Evolutionary conservation across 2,329 filamentous ascomycete genomes (phyloP).

Genomic region (Sporothrix curviconia): DNA sequence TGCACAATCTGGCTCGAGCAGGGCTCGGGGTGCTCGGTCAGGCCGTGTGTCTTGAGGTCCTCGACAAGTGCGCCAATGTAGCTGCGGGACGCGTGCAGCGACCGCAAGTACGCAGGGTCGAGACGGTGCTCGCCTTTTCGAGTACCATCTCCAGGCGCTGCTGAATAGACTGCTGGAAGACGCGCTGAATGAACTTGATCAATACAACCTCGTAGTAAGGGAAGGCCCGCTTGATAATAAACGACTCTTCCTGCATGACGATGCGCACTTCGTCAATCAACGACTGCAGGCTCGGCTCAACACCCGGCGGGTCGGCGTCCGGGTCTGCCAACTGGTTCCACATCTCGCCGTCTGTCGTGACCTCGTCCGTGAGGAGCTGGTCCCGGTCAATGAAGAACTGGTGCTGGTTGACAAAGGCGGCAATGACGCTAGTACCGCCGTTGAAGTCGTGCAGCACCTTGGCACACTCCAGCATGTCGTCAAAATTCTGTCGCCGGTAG

Average conservation of each 20-base stretch:
- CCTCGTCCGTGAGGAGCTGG: slow-evolving; percentile 82
- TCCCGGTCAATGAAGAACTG: slow-evolving; percentile 98
- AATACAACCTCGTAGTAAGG: slow-evolving; percentile 94
- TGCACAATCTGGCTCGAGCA: slow-evolving; percentile 77
- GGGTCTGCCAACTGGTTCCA: slow-evolving; percentile 95
- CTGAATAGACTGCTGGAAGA: slow-evolving; percentile 97
- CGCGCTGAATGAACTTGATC: slow-evolving; percentile 84
- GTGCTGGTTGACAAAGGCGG: slow-evolving; percentile 95
- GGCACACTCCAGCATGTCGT: slow-evolving; percentile 96
- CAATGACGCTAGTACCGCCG: slow-evolving; percentile 89
- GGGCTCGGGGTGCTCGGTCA: slow-evolving; percentile 91
- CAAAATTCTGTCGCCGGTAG: slow-evolving; percentile 89
- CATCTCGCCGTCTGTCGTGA: slow-evolving; percentile 64
- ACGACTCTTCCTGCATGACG: slow-evolving; percentile 93
- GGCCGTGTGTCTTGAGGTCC: slow-evolving; percentile 85
- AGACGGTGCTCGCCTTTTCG: slow-evolving; percentile 87
- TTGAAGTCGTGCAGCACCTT: slow-evolving; percentile 93
- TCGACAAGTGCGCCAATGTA: slow-evolving; percentile 86
- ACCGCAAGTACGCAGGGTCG: slow-evolving; percentile 83
- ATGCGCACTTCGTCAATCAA: slow-evolving; percentile 91
- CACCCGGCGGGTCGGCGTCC: slow-evolving; percentile 81
- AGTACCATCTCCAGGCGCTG: slow-evolving; percentile 92
- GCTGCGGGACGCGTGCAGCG: slow-evolving; percentile 79
- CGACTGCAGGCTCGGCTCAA: slow-evolving; percentile 87
- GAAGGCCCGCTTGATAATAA: slow-evolving; percentile 93